A percentile compares a stretch with the other conserved stretches of the same genome.
phyloP scores from a whole-genome alignment of 306 rosid species.

The Fragaria iinumae region DNA sequence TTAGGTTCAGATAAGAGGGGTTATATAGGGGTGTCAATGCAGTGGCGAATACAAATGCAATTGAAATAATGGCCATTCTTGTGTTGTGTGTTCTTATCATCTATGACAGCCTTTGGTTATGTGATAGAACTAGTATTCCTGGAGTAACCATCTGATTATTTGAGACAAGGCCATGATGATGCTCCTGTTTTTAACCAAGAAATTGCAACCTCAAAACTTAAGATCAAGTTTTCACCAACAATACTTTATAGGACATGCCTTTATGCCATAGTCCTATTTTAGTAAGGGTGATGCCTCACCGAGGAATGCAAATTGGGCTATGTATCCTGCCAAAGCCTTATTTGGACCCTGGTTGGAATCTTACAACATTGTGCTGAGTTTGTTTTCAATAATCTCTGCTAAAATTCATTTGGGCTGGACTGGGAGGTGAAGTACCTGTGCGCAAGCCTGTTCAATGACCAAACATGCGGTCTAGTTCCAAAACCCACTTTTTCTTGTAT shows the following conservation, averaged over 20 bases:
- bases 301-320: not conserved
- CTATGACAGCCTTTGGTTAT: not conserved
- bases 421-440: not conserved
- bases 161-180: not conserved
- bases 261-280: not conserved
- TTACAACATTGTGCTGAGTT: not conserved
- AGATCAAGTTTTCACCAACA: not conserved
- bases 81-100: not conserved
- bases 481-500: not conserved
- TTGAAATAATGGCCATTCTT: not conserved
- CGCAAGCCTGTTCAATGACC: not conserved
- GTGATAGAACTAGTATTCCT: not conserved
- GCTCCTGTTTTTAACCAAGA: not conserved
- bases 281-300: not conserved
- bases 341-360: not conserved
- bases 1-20: not conserved
- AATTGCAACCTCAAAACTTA: not conserved
- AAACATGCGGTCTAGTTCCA: not conserved
- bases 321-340: not conserved
- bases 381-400: not conserved
- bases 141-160: not conserved
- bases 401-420: not conserved
- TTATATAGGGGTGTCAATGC: not conserved
- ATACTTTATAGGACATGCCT: not conserved
- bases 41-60: not conserved